These are phyloP conservation scores for Candida maris DNA, from an alignment of 805 yeast genomes.

Conservation along the genomic window DNA sequence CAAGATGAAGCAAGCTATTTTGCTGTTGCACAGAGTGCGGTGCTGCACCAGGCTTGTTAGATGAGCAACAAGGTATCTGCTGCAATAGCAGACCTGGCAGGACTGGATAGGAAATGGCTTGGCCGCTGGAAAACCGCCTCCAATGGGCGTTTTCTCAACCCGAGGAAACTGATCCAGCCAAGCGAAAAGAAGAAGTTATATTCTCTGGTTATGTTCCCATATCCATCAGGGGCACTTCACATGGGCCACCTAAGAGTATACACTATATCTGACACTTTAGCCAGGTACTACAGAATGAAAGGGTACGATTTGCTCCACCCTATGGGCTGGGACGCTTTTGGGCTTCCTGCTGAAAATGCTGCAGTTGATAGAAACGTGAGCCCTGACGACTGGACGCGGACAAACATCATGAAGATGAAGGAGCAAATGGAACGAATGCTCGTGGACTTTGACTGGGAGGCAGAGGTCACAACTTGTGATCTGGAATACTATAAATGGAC, in stretches of 20 bases:
- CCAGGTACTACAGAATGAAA: constrained; percentile 71
- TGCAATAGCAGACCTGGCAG: constrained; percentile 20
- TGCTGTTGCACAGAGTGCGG: too few relatives aligned
- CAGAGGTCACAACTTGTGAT: constrained; percentile 80
- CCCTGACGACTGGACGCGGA: constrained; percentile 80
- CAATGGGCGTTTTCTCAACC: constrained; percentile 26
- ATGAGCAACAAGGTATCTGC: constrained; percentile 4
- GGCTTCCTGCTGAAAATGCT: constrained; percentile 97
- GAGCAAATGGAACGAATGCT: constrained; percentile 73
- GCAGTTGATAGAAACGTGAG: constrained; percentile 81
- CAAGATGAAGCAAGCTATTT: too few relatives aligned
- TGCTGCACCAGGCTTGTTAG: neutral
- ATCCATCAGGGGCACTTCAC: constrained; percentile 90
- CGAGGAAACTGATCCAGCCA: constrained; percentile 20
- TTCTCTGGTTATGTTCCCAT: constrained; percentile 88
- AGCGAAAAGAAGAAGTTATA: constrained; percentile 41
- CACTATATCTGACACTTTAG: constrained; percentile 80
- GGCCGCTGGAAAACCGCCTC: constrained; percentile 39
- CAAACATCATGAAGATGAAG: constrained; percentile 83
- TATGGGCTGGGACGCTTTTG: constrained; percentile 99
- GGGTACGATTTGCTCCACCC: constrained; percentile 87
- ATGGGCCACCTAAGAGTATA: constrained; percentile 94
- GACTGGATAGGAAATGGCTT: constrained; percentile 53
- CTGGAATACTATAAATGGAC: constrained; percentile 92
- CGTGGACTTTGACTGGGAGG: constrained; percentile 90